phyloP scores from a whole-genome alignment of 352 stramenopile genomes.

The Thraustochytrium striatum region DNA sequence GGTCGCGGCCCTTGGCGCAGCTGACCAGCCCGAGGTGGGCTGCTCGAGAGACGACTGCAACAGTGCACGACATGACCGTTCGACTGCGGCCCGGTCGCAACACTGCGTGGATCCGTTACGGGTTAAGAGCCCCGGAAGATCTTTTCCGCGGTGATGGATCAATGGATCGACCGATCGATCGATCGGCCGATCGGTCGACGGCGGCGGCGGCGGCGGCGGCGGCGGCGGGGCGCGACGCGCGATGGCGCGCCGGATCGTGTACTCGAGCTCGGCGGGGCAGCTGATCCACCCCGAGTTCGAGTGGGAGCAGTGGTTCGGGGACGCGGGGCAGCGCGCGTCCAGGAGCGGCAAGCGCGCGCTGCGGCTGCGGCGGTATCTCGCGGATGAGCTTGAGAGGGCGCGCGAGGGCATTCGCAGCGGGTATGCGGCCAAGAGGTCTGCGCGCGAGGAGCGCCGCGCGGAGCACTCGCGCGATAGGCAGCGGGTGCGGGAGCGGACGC shows the following conservation, averaged over 20 bases:
- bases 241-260: background rate
- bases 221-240: background rate
- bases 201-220: too few relatives aligned
- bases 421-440: background rate
- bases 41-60: too few relatives aligned
- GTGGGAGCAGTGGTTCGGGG: slow-evolving; percentile 23
- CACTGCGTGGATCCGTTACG: too few relatives aligned
- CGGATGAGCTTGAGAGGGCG: slow-evolving; percentile 12
- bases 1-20: too few relatives aligned
- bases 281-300: background rate
- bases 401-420: background rate
- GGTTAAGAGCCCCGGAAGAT: too few relatives aligned
- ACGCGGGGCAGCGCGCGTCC: background rate
- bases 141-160: too few relatives aligned
- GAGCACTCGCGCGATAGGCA: background rate
- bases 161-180: background rate
- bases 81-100: background rate
- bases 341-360: background rate
- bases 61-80: too few relatives aligned
- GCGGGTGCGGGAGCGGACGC: background rate
- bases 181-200: background rate
- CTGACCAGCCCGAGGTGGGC: too few relatives aligned
- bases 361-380: slow-evolving; percentile 3
- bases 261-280: slow-evolving; percentile 14
- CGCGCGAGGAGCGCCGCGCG: background rate